A percentile compares a stretch with the other conserved stretches of the same genome.
Conservation (phyloP, 768 basidiomycete genomes). For the Peribolospora kevripleyi region DNA sequence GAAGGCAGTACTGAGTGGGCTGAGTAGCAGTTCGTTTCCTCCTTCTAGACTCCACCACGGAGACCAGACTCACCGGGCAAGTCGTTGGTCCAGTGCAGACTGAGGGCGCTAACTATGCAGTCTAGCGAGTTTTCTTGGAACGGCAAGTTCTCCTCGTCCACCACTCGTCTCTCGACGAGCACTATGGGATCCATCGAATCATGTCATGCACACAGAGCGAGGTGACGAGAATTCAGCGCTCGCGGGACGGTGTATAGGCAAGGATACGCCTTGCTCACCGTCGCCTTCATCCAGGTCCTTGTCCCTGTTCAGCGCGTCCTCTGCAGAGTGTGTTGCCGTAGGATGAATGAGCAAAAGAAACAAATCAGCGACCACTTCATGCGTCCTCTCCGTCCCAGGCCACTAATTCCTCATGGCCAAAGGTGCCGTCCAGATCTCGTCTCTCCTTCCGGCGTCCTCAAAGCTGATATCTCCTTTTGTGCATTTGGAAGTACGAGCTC, state of each 20-base stretch:
- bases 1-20: neutral
- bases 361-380: neutral
- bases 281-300: constrained; percentile 45
- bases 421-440: no score
- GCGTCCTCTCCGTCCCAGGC: no score
- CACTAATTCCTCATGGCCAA: no score
- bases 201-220: neutral
- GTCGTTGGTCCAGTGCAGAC: constrained; percentile 93
- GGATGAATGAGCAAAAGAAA: neutral
- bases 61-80: constrained; percentile 43
- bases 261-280: constrained; percentile 25
- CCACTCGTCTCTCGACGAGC: constrained; percentile 46
- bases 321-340: constrained; percentile 23
- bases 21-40: neutral
- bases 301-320: constrained; percentile 46
- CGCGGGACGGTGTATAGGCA: neutral
- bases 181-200: constrained; percentile 26
- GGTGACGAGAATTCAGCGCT: neutral
- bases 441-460: neutral
- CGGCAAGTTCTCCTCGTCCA: constrained; percentile 62
- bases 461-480: no score
- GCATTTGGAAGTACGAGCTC: neutral
- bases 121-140: constrained; percentile 58
- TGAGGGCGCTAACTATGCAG: constrained; percentile 70
- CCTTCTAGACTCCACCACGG: neutral